Base-by-base conservation (phyloP, 2,329 filamentous ascomycete genomes). In the Diaporthe ilicicola region DNA sequence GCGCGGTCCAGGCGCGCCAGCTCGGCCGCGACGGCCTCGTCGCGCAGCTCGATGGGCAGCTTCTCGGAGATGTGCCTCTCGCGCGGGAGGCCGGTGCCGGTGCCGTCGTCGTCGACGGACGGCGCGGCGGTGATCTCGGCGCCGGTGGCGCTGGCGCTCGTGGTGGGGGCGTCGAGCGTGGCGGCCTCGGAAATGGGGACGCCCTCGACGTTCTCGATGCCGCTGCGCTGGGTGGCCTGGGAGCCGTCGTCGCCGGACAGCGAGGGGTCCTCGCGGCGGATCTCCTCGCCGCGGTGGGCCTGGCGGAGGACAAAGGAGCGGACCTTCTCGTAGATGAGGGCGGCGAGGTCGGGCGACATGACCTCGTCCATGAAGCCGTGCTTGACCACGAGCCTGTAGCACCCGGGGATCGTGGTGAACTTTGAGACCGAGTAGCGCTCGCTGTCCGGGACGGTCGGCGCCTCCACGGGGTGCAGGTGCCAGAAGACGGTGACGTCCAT, bases 331-430 rank as follows among this genome's bases (percentile, higher is more conserved):
- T 87, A 87, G 42, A 93, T 85, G 1, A 90, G 77, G 0, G 82
- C 81, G 0, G 85, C 90, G 3, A 94, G 83, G 69, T 93, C 87
- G 0, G 87, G 87, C 0, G 88, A 90, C 51, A 94, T 85, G 56
- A 93, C 86, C 73, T 91, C 87, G 74, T 94, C 92, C 80, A 88
- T 92, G 78, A 92, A 94, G 1, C 92, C 92, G 75, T 93, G 90
- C 5, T 91, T 87, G 2, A 92, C 84, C 3, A 91, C 88, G 12
- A 94, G 83, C 5, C 91, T 88, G 77, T 93, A 93, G 75, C 90
- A 91, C 34, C 90, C 88, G 0, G 88, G 88, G 39, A 92, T 83
- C 19, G 79, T 79, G 12, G 76, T 74, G 54, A 83, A 81, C 4
- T 81, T 79, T 32, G 81, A 80, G 50, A 86, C 80, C 22, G 82